Evolutionary conservation across 306 rosid genomes (phyloP).

Genomic region (Aeschynomene evenia): DNA sequence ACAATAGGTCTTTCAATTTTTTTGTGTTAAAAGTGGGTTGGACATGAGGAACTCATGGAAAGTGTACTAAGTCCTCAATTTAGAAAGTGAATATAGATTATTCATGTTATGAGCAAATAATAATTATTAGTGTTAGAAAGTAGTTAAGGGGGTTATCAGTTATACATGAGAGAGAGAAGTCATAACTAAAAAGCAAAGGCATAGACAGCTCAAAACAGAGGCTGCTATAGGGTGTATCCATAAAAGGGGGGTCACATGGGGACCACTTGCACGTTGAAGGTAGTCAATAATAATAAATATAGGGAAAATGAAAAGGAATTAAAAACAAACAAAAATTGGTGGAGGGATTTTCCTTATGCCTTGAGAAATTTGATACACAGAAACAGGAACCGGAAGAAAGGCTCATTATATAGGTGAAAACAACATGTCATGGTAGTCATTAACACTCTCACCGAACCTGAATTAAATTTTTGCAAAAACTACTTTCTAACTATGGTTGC

Average conservation of each 20-base stretch:
- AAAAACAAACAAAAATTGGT: background rate
- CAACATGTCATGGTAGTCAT: slow-evolving; percentile 27
- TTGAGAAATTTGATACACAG: background rate
- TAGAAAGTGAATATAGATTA: slow-evolving; percentile 14
- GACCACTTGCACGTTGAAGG: slow-evolving; percentile 20
- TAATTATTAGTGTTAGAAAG: slow-evolving; percentile 18
- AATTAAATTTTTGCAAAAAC: background rate
- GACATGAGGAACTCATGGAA: slow-evolving; percentile 37
- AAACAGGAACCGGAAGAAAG: background rate
- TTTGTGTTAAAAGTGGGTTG: slow-evolving; percentile 35
- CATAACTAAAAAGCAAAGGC: background rate
- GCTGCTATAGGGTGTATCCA: slow-evolving; percentile 12
- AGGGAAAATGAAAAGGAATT: background rate
- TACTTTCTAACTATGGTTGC: background rate
- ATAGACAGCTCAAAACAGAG: slow-evolving; percentile 19
- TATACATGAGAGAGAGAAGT: background rate
- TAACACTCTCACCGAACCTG: slow-evolving; percentile 44
- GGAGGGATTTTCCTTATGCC: background rate
- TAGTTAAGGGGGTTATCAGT: slow-evolving; percentile 28
- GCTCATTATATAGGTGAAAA: slow-evolving; percentile 18
- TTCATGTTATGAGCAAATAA: background rate
- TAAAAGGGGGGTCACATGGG: background rate
- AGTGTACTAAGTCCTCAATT: slow-evolving; percentile 5
- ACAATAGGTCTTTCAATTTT: slow-evolving; percentile 7
- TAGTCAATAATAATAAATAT: slow-evolving; percentile 21